Evolutionary conservation across 108 stramenopile genomes (phyloP).

Genomic region (Cyclostephanos tholiformis): DNA sequence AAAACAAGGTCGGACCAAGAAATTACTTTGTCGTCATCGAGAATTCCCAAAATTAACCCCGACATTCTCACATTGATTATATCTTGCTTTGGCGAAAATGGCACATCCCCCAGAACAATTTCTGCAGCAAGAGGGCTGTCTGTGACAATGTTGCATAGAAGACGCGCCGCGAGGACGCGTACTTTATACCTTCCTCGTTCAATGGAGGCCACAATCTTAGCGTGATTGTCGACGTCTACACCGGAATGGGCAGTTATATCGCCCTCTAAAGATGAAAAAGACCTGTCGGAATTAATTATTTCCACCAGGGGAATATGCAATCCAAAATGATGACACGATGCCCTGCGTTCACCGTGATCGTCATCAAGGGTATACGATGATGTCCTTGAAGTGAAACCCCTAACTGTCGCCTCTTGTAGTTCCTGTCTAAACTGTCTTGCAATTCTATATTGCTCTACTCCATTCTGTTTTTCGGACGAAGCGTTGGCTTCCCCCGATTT

Average conservation of each 20-base stretch:
- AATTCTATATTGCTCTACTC: conserved; percentile 28
- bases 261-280: neutral
- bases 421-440: conserved; percentile 30
- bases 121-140: conserved; percentile 53
- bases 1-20: conserved; percentile 52
- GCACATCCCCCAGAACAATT: conserved; percentile 42
- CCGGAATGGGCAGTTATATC: neutral
- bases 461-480: conserved; percentile 19
- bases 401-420: conserved; percentile 35
- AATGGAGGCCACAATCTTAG: conserved; percentile 4
- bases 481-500: neutral
- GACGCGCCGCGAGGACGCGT: conserved; percentile 53
- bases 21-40: conserved; percentile 44
- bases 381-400: neutral
- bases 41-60: conserved; percentile 8
- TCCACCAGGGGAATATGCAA: conserved; percentile 35
- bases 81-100: conserved; percentile 53
- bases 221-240: neutral
- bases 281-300: conserved; percentile 19
- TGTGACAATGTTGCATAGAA: conserved; percentile 78
- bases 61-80: conserved; percentile 41
- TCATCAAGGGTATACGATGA: neutral
- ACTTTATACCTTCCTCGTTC: conserved; percentile 23
- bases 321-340: conserved; percentile 14
- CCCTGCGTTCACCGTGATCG: neutral